Base-by-base conservation (phyloP, 305 asterid genomes). In the Solanum hybrid region DNA sequence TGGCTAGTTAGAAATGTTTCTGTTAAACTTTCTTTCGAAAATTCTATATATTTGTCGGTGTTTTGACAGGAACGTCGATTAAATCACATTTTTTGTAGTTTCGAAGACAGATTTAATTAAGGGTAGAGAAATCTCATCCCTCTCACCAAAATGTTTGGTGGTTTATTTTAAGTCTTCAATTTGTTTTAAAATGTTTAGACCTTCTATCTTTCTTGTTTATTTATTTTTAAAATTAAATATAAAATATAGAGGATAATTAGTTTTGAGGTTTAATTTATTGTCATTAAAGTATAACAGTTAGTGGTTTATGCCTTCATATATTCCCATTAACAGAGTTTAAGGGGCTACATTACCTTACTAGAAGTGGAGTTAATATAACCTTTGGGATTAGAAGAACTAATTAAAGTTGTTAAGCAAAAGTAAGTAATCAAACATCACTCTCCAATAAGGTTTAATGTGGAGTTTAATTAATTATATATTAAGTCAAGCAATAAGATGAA, bases 391-490 rank as follows among this genome's bases (percentile, higher is more conserved):
- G 28, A 84, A 51, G 29, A 84, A 31, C 22, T 9, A 83, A 29
- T 29, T 7, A 24, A 46, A 83, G 87, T 46, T 83, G 3, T 42
- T 28, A 28, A 29, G 16, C 9, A 77, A 31, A 83, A 40, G 71
- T 42, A 57, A 57, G 0, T 57, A 26, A 42, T 83, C 87, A 18
- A 83, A 28, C 73, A 83, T 83, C 73, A 83, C 87, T 46, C 71
- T 83, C 87, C 87, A 83, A 2, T 42, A 83, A 42, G 87, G 87
- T n/a, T 46, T 46, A 13, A 83, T 42, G 73, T 83, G 87, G 69
- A 83, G 29, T 16, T 26, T 14, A 40, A 40, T 26, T 76, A 76
- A 76, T 28, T 39, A 81, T 39, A 40, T 81, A 42, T 82, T 3
- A 39, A 84, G 74, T 28, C 40, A 16, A 46, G 87, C 74, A 81